Evolutionary conservation across 1,284 basidiomycete species (phyloP), one percentile per base, ranked within the genome.

Genomic region (Moniliophthora roreri): DNA sequence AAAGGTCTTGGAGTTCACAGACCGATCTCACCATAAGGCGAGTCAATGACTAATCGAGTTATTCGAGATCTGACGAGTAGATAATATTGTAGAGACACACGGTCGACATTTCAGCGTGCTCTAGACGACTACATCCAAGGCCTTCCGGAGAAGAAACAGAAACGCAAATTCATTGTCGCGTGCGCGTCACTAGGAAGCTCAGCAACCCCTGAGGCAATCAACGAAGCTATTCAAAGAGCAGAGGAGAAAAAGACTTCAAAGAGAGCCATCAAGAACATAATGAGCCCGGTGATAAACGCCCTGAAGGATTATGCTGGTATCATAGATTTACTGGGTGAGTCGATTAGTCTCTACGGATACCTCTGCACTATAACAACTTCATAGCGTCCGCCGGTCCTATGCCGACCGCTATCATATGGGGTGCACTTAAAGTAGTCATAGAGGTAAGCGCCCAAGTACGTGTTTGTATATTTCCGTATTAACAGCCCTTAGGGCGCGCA

Each of bases 371-470:
- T 32, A 26, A 39, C 13, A 10, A 20, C 2, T 13, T n/a, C 20
- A 37, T 32, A 54, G 59, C 53, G 13, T 57, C 59, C 4, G 59
- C 57, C 0, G 48, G 60, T 35, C 60, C 61, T 4, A 51, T 61
- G 41, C 63, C 62, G 5, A 44, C 52, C 20, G 62, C 63, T 11
- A 47, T 64, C 15, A 51, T 63, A 7, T 63, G 62, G 62, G 63
- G 58, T 32, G 58, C 57, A 4, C 32, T 65, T 24, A 60, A 57
- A 42, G 48, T 62, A 20, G 49, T 60, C 16, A 48, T 65, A 10
- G 57, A 62, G 11, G 63, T 63, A 20, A 35, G n/a, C n/a, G n/a
- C n/a, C n/a, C n/a, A n/a, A n/a, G n/a, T n/a, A n/a, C n/a, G n/a
- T n/a, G n/a, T n/a, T n/a, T n/a, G n/a, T n/a, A n/a, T n/a, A n/a